Base-by-base conservation (phyloP, 2,329 filamentous ascomycete genomes). In the Exophiala xenobiotica region DNA sequence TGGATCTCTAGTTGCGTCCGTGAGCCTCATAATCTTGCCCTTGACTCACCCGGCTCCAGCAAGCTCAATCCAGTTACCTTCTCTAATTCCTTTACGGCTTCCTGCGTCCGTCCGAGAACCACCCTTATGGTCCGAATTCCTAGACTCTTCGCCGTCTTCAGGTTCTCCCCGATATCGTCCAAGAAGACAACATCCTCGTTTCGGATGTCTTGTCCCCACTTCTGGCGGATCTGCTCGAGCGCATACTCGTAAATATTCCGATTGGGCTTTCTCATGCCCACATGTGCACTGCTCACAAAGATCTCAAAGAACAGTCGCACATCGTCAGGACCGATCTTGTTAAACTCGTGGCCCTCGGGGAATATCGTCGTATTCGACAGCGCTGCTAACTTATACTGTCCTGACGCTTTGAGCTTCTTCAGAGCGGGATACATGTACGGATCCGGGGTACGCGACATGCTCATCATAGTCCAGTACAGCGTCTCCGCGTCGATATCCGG, bases 391-490 rank as follows among this genome's bases (percentile, higher is more conserved):
- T 92, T 77, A 60, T 85, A 91, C 51, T 75, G 72, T 1, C 82
- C 80, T 45, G 78, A 84, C 3, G 75, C 76, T 53, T 80, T 79
- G 52, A 99, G 74, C 29, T 78, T 81, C 63, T 83, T 72, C 33
- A 97, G 73, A 1, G 91, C 91, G 0, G 91, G 90, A 58, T 82
- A 89, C 86, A 97, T 93, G 76, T 87, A 88, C 3, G 89, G 90
- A 67, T 99, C 92, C 0, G 87, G 83, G 1, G 73, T 70, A 4
- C 82, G 77, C 8, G 87, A 85, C 9, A 78, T 71, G 3, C 76
- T 71, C 90, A 97, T 96, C 91, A 97, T 97, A 63, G 86, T 80
- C 79, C 88, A 87, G 74, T 96, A 96, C 22, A 99, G 75, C 70
- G 74, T 82, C 65, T 90, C 83, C 11, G 81, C 87, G 64, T 97